Conservation (phyloP, 345 rosid species). For the Eucalyptus guilfoylei region DNA sequence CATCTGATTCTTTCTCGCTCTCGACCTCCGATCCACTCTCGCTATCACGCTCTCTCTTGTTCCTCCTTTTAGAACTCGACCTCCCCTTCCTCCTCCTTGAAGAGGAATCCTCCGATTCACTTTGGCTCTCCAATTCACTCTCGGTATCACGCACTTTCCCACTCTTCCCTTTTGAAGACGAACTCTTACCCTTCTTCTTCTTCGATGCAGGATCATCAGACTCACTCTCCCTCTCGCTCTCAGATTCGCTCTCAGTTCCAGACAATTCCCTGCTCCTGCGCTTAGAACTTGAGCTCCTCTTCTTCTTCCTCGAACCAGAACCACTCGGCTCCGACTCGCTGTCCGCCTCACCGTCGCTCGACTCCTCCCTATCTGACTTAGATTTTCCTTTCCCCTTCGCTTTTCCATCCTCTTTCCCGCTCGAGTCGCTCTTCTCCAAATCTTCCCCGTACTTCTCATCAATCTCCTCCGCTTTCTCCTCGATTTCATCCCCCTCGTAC, state of each 20-base stretch:
- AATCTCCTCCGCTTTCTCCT: constrained; percentile 17
- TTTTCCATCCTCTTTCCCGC: constrained; percentile 15
- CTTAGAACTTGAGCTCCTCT: constrained; percentile 13
- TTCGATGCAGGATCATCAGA: constrained; percentile 14
- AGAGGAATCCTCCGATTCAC: constrained; percentile 21
- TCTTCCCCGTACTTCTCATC: constrained; percentile 18
- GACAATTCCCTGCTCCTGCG: constrained; percentile 8
- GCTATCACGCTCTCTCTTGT: constrained; percentile 7
- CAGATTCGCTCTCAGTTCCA: constrained; percentile 8
- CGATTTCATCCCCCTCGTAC: constrained; percentile 22
- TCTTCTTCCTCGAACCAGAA: constrained; percentile 10
- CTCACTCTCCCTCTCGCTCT: constrained; percentile 4
- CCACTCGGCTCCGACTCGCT: constrained; percentile 22
- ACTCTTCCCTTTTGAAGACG: constrained; percentile 12
- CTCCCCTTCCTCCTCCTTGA: constrained; percentile 15
- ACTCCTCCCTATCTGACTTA: constrained; percentile 14
- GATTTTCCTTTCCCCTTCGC: constrained; percentile 1
- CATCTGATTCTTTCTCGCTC: constrained; percentile 1
- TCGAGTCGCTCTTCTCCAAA: constrained; percentile 10
- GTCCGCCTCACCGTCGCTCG: constrained; percentile 29
- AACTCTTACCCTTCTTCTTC: constrained; percentile 8
- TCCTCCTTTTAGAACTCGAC: constrained; percentile 11
- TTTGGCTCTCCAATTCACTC: constrained; percentile 35
- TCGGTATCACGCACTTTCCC: constrained; percentile 8
- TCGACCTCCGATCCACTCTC: constrained; percentile 1